Percentiles rank a stretch among this genome's conserved stretches.
Conservation (phyloP, 1,284 basidiomycete genomes). For the Cerrena zonata region DNA sequence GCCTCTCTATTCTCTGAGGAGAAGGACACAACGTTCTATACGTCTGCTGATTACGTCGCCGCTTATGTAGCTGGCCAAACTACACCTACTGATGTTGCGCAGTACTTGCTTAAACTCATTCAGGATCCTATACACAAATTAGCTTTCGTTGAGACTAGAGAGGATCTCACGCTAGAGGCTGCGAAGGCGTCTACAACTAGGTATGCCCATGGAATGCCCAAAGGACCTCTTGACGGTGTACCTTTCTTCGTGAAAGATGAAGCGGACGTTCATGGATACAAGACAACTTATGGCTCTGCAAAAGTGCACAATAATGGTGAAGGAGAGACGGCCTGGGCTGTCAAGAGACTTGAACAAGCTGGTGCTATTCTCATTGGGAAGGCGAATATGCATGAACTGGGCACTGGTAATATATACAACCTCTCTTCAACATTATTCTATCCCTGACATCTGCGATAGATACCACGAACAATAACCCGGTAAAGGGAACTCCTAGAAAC, state of each 20-base stretch:
- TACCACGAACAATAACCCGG: conserved; percentile 7
- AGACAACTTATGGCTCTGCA: conserved; percentile 1
- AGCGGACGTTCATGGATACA: conserved; percentile 3
- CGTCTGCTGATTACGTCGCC: conserved; percentile 2
- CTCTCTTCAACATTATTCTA: background rate
- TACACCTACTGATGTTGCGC: conserved; percentile 4
- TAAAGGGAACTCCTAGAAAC: conserved; percentile 4
- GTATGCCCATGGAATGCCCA: conserved; percentile 1
- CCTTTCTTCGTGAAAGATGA: conserved; percentile 7
- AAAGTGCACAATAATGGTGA: background rate
- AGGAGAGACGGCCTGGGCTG: conserved; percentile 2
- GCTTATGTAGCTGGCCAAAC: background rate
- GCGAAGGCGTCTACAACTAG: conserved; percentile 2
- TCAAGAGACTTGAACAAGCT: conserved; percentile 5
- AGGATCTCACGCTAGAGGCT: conserved; percentile 1
- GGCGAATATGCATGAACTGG: conserved; percentile 7
- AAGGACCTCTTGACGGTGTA: conserved; percentile 5
- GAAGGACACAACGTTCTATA: conserved; percentile 1
- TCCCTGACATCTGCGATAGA: background rate
- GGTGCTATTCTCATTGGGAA: conserved; percentile 7
- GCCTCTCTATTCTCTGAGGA: background rate
- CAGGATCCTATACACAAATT: background rate
- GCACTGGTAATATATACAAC: background rate
- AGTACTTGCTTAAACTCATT: conserved; percentile 2
- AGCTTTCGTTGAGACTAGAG: conserved; percentile 3